A percentile compares a stretch with the other conserved stretches of the same genome.
These are phyloP conservation scores for Exidia glandulosa DNA, from an alignment of 768 basidiomycete genomes.

Conservation along the genomic window DNA sequence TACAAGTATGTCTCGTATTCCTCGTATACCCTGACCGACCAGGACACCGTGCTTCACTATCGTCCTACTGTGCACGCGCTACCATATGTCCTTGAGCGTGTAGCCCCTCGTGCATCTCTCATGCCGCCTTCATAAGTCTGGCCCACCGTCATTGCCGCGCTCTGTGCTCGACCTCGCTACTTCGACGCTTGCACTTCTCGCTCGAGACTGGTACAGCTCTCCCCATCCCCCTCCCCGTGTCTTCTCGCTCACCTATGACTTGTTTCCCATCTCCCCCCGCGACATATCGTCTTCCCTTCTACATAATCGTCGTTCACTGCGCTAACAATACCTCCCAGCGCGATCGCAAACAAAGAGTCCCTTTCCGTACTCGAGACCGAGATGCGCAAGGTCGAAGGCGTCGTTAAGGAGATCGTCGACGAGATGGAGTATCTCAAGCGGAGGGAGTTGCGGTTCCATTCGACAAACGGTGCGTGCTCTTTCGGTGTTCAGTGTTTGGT, in stretches of 20 bases:
- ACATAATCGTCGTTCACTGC: neutral
- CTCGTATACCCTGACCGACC: neutral
- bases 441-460: conserved; percentile 76
- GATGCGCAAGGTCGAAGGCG: conserved; percentile 93
- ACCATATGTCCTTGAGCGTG: no score
- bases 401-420: conserved; percentile 89
- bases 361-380: conserved; percentile 92
- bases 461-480: conserved; percentile 84
- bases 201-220: no score
- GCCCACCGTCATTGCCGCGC: no score
- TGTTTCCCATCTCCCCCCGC: no score
- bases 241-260: no score
- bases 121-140: no score
- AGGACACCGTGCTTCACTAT: conserved; percentile 22
- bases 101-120: no score
- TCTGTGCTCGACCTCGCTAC: no score
- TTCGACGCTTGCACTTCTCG: no score
- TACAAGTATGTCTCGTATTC: conserved; percentile 68
- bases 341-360: conserved; percentile 97
- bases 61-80: no score
- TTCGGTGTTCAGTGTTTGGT: no score
- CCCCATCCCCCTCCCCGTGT: no score
- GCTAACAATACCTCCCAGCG: conserved; percentile 36
- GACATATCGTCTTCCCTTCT: neutral
- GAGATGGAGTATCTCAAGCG: conserved; percentile 85